Conservation (phyloP, 1,284 basidiomycete genomes). For the Ceratobasidium sp. region DNA sequence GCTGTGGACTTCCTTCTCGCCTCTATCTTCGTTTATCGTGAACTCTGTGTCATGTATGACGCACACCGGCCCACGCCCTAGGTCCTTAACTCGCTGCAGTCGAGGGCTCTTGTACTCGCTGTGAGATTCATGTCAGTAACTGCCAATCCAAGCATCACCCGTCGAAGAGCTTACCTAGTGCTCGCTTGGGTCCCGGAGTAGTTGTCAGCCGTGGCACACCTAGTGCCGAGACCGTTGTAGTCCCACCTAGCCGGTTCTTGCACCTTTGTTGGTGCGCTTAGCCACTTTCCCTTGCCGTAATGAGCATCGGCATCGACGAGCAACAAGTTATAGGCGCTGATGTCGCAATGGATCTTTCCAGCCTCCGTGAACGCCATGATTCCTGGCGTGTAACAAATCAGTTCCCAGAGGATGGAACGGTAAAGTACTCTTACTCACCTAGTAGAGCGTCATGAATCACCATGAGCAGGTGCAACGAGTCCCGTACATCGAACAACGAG, state of each 20-base stretch:
- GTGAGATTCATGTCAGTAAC: not conserved
- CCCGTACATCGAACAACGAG: not conserved
- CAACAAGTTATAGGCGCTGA: slow-evolving; percentile 11
- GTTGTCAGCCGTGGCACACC: not conserved
- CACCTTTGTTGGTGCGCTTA: not conserved
- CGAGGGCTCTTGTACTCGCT: not conserved
- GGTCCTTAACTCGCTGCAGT: not conserved
- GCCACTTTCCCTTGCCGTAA: not conserved
- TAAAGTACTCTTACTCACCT: not conserved
- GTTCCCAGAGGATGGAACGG: not conserved
- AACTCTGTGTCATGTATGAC: slow-evolving; percentile 28
- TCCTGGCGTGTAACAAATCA: not conserved
- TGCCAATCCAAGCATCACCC: not conserved
- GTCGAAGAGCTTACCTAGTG: not conserved
- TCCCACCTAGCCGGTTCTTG: not conserved
- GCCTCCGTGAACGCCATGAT: slow-evolving; percentile 25
- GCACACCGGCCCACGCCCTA: not conserved
- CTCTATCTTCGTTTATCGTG: not conserved
- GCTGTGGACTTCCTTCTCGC: not conserved
- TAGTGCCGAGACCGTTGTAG: not conserved
- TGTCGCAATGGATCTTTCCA: slow-evolving; percentile 18
- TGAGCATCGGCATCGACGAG: not conserved
- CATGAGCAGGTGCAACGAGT: slow-evolving; percentile 12
- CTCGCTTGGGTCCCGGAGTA: no score
- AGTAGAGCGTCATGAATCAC: slow-evolving; percentile 13